Evolutionary conservation across 495 filamentous ascomycete genomes (phyloP).

Genomic region (Hypoxylon subgilvum): DNA sequence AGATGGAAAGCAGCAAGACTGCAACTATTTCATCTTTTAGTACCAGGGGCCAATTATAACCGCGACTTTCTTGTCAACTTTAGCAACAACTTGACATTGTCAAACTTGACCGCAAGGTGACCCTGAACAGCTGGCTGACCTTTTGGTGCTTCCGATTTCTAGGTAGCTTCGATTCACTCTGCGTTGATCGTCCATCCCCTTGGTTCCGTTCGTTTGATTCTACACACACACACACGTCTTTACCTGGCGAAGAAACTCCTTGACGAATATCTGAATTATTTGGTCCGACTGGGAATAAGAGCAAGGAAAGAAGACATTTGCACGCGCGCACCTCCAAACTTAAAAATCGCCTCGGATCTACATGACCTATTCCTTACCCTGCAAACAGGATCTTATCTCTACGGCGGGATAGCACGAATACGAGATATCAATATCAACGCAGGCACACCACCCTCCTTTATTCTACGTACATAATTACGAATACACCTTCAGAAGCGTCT

Average conservation of each 20-base stretch:
- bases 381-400: constrained; percentile 12
- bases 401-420: constrained; percentile 20
- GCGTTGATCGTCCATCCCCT: constrained; percentile 25
- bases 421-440: too few species aligned
- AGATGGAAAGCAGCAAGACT: not conserved
- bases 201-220: constrained; percentile 6
- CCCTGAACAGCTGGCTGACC: constrained; percentile 23
- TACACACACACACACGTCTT: too few species aligned
- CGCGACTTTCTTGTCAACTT: constrained; percentile 6
- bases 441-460: constrained; percentile 12
- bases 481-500: not conserved
- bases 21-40: not conserved
- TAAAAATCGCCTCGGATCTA: constrained; percentile 21
- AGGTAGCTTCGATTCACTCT: constrained; percentile 28
- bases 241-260: constrained; percentile 12
- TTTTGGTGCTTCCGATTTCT: constrained; percentile 15
- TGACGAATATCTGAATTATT: not conserved
- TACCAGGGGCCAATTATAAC: constrained; percentile 4
- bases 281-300: constrained; percentile 23
- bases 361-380: constrained; percentile 23
- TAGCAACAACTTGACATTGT: constrained; percentile 9
- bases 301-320: constrained; percentile 11
- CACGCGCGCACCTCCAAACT: constrained; percentile 15
- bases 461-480: not conserved
- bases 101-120: constrained; percentile 12